A percentile compares a stretch with the other conserved stretches of the same genome.
phyloP scores from a whole-genome alignment of 495 filamentous ascomycete genomes.

The Neurospora discreta region DNA sequence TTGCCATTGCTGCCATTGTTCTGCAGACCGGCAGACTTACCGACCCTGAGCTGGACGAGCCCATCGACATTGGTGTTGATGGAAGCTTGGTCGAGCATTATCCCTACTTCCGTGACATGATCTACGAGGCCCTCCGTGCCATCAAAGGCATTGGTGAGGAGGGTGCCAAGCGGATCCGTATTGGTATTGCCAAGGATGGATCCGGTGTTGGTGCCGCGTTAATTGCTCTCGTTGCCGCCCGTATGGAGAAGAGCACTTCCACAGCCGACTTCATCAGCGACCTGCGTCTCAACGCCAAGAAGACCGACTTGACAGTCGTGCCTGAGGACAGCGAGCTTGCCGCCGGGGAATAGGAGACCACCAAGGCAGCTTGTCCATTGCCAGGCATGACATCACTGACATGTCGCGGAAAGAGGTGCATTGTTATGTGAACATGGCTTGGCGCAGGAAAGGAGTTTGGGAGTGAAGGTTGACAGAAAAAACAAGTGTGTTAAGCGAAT shows the following conservation, averaged over 20 bases:
- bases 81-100: conserved; percentile 87
- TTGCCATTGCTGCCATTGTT: conserved; percentile 74
- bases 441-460: neutral
- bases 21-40: conserved; percentile 60
- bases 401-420: conserved; percentile 5
- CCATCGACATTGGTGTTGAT: conserved; percentile 84
- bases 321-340: conserved; percentile 12
- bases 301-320: conserved; percentile 11
- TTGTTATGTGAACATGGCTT: conserved; percentile 9
- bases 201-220: conserved; percentile 84
- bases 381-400: neutral
- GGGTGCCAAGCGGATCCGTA: conserved; percentile 70
- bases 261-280: conserved; percentile 13
- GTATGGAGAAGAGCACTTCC: conserved; percentile 32
- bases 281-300: conserved; percentile 12
- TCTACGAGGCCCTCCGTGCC: conserved; percentile 59
- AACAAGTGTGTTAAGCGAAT: neutral
- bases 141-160: conserved; percentile 59
- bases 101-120: conserved; percentile 69
- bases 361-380: neutral
- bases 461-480: neutral
- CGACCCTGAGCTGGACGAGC: conserved; percentile 31
- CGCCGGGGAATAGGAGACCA: conserved; percentile 14
- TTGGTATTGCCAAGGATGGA: conserved; percentile 91
- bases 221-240: conserved; percentile 64